phyloP scores from a whole-genome alignment of 2,329 filamentous ascomycete genomes.

The Xylariales sp. region DNA sequence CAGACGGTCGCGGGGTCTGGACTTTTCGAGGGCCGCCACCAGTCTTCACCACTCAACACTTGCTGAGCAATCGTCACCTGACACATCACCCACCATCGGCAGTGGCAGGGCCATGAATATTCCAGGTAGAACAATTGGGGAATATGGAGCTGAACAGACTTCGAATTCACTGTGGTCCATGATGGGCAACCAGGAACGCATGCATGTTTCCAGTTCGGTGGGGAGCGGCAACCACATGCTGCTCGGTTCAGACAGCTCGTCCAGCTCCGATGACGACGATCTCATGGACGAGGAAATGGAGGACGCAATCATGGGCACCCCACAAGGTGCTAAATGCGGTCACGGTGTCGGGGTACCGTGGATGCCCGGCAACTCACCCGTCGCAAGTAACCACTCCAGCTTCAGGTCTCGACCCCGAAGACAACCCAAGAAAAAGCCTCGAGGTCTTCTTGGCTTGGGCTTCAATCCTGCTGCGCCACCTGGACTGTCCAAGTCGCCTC shows the following conservation, averaged over 20 bases:
- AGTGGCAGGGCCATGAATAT: slow-evolving; percentile 58
- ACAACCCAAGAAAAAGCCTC: slow-evolving; percentile 52
- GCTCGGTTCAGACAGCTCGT: slow-evolving; percentile 75
- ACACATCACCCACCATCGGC: slow-evolving; percentile 82
- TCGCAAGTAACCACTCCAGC: slow-evolving; percentile 72
- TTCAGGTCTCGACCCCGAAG: slow-evolving; percentile 73
- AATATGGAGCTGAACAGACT: slow-evolving; percentile 56
- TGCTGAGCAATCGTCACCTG: slow-evolving; percentile 80
- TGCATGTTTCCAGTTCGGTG: slow-evolving; percentile 72
- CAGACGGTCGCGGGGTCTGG: slow-evolving; percentile 80
- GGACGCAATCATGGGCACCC: slow-evolving; percentile 77
- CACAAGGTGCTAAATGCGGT: slow-evolving; percentile 62
- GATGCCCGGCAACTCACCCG: slow-evolving; percentile 63
- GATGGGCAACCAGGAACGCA: slow-evolving; percentile 64
- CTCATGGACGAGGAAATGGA: slow-evolving; percentile 71
- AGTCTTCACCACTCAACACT: slow-evolving; percentile 94
- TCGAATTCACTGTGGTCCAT: slow-evolving; percentile 69
- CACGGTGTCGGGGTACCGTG: slow-evolving; percentile 48
- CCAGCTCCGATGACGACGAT: slow-evolving; percentile 65
- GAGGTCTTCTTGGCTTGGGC: slow-evolving; percentile 44
- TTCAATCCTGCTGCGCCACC: slow-evolving; percentile 40
- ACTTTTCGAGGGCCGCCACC: slow-evolving; percentile 90
- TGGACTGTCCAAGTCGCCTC: slow-evolving; percentile 67
- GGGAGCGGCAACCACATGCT: slow-evolving; percentile 68
- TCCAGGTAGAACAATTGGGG: slow-evolving; percentile 44